Evolutionary conservation across 2,329 filamentous ascomycete species (phyloP).

Genomic region (Mollisiaceae sp.): DNA sequence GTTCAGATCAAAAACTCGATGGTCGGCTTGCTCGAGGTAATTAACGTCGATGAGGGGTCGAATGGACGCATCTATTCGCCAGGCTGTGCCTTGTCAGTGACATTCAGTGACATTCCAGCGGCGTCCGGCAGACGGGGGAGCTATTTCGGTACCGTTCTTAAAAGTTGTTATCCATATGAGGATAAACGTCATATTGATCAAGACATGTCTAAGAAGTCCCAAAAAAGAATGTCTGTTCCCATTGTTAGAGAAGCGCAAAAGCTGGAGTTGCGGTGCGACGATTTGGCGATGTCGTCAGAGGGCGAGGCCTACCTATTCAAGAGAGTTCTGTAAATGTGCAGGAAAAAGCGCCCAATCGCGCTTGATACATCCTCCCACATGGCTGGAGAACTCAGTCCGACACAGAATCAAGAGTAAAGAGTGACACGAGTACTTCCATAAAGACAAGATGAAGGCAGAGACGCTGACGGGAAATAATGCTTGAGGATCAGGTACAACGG

Average conservation of each 20-base stretch:
- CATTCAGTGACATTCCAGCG: slow-evolving; percentile 3
- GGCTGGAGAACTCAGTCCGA: background rate
- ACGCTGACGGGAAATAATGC: slow-evolving; percentile 1
- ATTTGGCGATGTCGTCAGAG: slow-evolving; percentile 6
- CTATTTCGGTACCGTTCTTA: slow-evolving; percentile 36
- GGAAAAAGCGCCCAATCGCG: slow-evolving; percentile 32
- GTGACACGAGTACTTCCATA: background rate
- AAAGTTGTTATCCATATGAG: slow-evolving; percentile 40
- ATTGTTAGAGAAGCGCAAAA: slow-evolving; percentile 11
- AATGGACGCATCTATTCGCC: slow-evolving; percentile 38
- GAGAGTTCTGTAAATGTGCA: slow-evolving; percentile 38
- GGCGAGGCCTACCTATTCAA: slow-evolving; percentile 34
- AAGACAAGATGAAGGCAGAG: background rate
- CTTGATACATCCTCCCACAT: slow-evolving; percentile 26
- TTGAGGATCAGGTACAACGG: background rate
- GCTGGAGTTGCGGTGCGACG: background rate
- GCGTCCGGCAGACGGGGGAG: background rate
- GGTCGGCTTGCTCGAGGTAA: slow-evolving; percentile 35
- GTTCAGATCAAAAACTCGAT: slow-evolving; percentile 34
- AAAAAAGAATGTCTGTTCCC: slow-evolving; percentile 37
- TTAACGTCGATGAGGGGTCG: slow-evolving; percentile 37
- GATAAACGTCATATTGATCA: slow-evolving; percentile 40
- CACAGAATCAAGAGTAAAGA: slow-evolving; percentile 2
- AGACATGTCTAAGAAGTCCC: slow-evolving; percentile 37
- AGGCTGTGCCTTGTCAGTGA: slow-evolving; percentile 29